phyloP scores from a whole-genome alignment of 306 rosid species.

The Vigna hirtella region DNA sequence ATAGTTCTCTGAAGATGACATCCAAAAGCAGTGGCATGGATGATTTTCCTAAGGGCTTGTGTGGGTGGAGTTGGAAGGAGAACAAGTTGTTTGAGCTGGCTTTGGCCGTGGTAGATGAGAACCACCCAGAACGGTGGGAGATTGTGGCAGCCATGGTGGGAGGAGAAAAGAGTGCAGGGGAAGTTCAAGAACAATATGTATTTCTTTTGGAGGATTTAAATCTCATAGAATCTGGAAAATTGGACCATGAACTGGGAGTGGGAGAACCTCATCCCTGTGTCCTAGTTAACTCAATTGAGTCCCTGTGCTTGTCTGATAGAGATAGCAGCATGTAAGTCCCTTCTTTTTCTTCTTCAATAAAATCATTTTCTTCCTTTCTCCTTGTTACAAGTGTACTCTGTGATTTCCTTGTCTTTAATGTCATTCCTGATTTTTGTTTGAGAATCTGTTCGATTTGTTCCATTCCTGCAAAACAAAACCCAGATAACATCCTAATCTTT shows the following conservation, averaged over 20 bases:
- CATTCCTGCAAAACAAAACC: slow-evolving; percentile 4
- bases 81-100: slow-evolving; percentile 84
- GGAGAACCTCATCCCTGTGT: slow-evolving; percentile 38
- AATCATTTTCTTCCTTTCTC: not conserved
- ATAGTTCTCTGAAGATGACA: not conserved
- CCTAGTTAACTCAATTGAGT: slow-evolving; percentile 43
- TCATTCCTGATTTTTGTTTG: not conserved
- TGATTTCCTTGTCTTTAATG: not conserved
- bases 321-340: slow-evolving; percentile 39
- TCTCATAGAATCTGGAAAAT: slow-evolving; percentile 68
- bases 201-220: slow-evolving; percentile 78
- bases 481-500: slow-evolving; percentile 1
- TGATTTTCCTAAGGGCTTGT: slow-evolving; percentile 45
- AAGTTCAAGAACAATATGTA: slow-evolving; percentile 63
- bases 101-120: slow-evolving; percentile 72
- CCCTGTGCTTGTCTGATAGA: slow-evolving; percentile 49
- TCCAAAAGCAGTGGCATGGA: slow-evolving; percentile 39
- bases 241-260: slow-evolving; percentile 61
- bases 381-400: not conserved
- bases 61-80: slow-evolving; percentile 89
- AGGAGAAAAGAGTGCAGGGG: slow-evolving; percentile 72
- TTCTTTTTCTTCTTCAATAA: slow-evolving; percentile 8
- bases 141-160: slow-evolving; percentile 71
- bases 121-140: slow-evolving; percentile 71
- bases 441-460: not conserved